Percentiles rank a stretch among this genome's conserved stretches.
These are phyloP conservation scores for Aurinia saxatilis DNA, from an alignment of 345 rosid species.

Conservation along the genomic window DNA sequence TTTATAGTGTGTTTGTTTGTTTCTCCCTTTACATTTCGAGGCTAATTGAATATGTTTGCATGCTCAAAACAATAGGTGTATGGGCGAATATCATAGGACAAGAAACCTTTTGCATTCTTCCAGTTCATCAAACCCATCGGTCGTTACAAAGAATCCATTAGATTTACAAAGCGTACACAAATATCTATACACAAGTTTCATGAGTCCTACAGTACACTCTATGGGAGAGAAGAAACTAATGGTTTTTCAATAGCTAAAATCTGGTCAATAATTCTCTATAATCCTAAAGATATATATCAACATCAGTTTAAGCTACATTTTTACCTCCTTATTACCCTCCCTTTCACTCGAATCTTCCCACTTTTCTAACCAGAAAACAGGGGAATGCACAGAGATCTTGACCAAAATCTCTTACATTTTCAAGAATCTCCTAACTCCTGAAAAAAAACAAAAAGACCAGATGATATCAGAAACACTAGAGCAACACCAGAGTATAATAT, in stretches of 20 bases:
- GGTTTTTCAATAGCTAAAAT: not conserved
- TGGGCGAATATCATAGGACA: not conserved
- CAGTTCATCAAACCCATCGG: slow-evolving; percentile 14
- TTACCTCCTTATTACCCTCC: not conserved
- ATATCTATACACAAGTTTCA: slow-evolving; percentile 3
- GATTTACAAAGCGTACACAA: slow-evolving; percentile 4
- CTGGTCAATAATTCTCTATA: slow-evolving; percentile 19
- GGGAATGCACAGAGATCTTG: slow-evolving; percentile 6
- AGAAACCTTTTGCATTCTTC: not conserved
- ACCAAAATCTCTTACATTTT: not conserved
- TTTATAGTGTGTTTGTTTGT: not conserved
- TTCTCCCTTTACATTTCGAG: too few species aligned
- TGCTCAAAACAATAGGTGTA: not conserved
- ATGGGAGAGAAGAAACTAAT: not conserved
- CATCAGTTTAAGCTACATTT: slow-evolving; percentile 4
- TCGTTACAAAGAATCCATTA: slow-evolving; percentile 17
- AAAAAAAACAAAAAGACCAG: not conserved
- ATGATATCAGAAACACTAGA: slow-evolving; percentile 3
- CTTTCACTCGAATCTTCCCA: slow-evolving; percentile 8
- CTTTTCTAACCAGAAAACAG: not conserved
- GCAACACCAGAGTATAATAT: not conserved
- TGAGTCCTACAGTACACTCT: not conserved
- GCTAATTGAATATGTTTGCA: not conserved
- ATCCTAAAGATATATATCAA: slow-evolving; percentile 8
- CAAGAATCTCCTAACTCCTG: not conserved